These are phyloP conservation scores for bread wheat (Triticum aestivum) DNA, from an alignment of 176 grass and related monocot species.

Conservation along the genomic window IWGSC_CS_RefSeq_v2.1 NC_057809.1:22768049-22768548, in stretches of 20 bases:
- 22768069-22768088: slow-evolving; percentile 40
- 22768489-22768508: slow-evolving; percentile 2
- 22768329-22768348: slow-evolving; percentile 84
- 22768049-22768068: slow-evolving; percentile 80
- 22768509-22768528: slow-evolving; percentile 2
- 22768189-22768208: background rate
- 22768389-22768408: slow-evolving; percentile 70
- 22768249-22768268: slow-evolving; percentile 19
- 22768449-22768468: background rate
- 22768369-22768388: slow-evolving; percentile 90
- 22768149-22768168: slow-evolving; percentile 97
- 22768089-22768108: slow-evolving; percentile 37
- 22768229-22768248: background rate
- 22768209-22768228: background rate
- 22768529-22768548: slow-evolving; percentile 32
- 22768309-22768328: slow-evolving; percentile 83
- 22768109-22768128: slow-evolving; percentile 42
- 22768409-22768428: background rate
- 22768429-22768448: background rate
- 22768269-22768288: slow-evolving; percentile 63
- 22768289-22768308: slow-evolving; percentile 82
- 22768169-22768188: background rate
- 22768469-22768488: background rate
- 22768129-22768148: slow-evolving; percentile 85
- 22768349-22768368: slow-evolving; percentile 90